A percentile compares a stretch with the other conserved stretches of the same genome.
These are phyloP conservation scores for Thermomucor indicae-seudaticae DNA, from an alignment of 371 early-diverging fungal genomes.

Conservation along the genomic window DNA sequence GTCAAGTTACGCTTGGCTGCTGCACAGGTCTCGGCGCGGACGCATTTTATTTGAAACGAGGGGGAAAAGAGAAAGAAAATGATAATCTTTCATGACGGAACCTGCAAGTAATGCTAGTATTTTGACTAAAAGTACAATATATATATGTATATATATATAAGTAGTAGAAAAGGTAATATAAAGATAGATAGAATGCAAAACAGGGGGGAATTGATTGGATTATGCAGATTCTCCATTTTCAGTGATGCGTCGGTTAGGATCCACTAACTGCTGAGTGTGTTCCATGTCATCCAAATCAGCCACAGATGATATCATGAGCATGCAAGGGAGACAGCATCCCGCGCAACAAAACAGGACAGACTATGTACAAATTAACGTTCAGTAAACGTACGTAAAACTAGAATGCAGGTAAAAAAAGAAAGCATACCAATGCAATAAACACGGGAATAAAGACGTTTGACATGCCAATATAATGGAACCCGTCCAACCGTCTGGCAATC, in stretches of 20 bases:
- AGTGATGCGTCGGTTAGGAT: conserved; percentile 25
- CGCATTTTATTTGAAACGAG: no score
- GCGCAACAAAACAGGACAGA: conserved; percentile 62
- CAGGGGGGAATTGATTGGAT: no score
- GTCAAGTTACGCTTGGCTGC: no score
- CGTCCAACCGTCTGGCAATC: conserved; percentile 62
- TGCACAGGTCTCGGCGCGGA: no score
- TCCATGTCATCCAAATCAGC: conserved; percentile 28
- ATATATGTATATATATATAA: no score
- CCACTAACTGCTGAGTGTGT: conserved; percentile 15
- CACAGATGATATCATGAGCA: conserved; percentile 26
- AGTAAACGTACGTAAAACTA: not conserved
- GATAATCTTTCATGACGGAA: no score
- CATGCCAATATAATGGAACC: conserved; percentile 41
- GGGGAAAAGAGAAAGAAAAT: no score
- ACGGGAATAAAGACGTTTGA: conserved; percentile 74
- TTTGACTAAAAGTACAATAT: no score
- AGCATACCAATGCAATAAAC: conserved; percentile 63
- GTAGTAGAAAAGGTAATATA: no score
- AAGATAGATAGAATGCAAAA: no score
- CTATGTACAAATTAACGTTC: conserved; percentile 5
- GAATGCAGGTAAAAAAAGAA: not conserved
- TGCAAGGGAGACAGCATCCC: conserved; percentile 74
- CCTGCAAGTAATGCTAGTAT: no score
- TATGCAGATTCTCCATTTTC: conserved; percentile 3